Conservation (phyloP, 2,329 filamentous ascomycete species). For the Stachybotrys chartarum region DNA sequence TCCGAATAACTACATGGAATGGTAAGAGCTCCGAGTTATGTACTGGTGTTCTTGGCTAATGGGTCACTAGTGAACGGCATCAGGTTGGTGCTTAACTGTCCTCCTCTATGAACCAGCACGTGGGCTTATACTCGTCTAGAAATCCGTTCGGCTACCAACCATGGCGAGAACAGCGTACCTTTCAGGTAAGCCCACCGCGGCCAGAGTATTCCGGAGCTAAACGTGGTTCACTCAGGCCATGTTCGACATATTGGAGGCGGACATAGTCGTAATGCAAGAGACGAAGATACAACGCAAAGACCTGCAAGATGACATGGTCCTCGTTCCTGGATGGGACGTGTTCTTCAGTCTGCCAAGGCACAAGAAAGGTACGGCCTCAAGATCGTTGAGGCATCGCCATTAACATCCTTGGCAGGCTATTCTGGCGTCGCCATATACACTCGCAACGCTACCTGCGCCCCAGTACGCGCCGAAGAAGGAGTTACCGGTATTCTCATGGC, state of each 20-base stretch:
- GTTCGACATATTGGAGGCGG: constrained; percentile 88
- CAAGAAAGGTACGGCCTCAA: constrained; percentile 67
- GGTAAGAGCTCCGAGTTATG: constrained; percentile 38
- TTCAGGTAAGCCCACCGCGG: constrained; percentile 43
- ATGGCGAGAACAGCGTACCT: constrained; percentile 67
- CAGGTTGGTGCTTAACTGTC: constrained; percentile 36
- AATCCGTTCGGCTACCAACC: constrained; percentile 81
- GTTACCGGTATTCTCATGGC: constrained; percentile 73
- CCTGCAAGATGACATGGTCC: constrained; percentile 87
- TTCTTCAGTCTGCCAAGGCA: constrained; percentile 89
- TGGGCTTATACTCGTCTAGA: constrained; percentile 28
- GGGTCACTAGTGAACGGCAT: constrained; percentile 65
- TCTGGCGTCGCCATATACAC: constrained; percentile 95
- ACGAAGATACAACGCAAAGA: constrained; percentile 94
- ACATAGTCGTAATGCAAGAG: constrained; percentile 94
- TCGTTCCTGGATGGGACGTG: constrained; percentile 92
- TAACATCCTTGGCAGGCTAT: constrained; percentile 57
- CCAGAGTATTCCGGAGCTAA: not conserved
- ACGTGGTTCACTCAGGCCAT: constrained; percentile 52
- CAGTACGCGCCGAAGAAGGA: constrained; percentile 90
- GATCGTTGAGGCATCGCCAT: not conserved
- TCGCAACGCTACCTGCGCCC: constrained; percentile 74
- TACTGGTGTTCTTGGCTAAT: constrained; percentile 3
- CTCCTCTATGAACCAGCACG: not conserved
- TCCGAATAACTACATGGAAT: constrained; percentile 85